A percentile compares a stretch with the other conserved stretches of the same genome.
phyloP scores from a whole-genome alignment of 441 rosid species.

The Populus hybrid region DNA sequence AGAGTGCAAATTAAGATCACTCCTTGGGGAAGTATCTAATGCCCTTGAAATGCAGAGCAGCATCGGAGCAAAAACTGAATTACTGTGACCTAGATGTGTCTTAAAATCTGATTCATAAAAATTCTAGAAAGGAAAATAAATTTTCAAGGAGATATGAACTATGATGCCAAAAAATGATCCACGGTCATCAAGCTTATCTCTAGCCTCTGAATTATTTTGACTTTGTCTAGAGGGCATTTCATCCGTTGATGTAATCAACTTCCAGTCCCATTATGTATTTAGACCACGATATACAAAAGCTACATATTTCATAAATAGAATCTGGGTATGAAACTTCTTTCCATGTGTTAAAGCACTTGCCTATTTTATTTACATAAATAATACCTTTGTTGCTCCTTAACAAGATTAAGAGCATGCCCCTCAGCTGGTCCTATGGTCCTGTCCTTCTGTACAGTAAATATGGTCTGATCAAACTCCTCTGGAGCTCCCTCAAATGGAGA shows the following conservation, averaged over 20 bases:
- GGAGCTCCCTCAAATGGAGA: constrained; percentile 84
- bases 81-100: background rate
- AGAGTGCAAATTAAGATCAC: too few relatives aligned
- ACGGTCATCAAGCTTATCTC: background rate
- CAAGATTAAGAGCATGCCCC: constrained; percentile 54
- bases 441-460: constrained; percentile 56
- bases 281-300: background rate
- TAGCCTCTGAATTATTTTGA: background rate
- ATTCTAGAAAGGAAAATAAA: background rate
- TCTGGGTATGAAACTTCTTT: background rate
- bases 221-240: background rate
- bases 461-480: constrained; percentile 90
- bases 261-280: background rate
- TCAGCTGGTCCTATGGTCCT: constrained; percentile 62
- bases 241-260: background rate
- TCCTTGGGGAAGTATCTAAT: background rate
- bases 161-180: background rate
- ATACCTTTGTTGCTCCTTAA: constrained; percentile 80
- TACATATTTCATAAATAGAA: too few relatives aligned
- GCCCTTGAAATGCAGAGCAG: background rate
- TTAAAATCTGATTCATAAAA: background rate
- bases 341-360: background rate
- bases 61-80: background rate
- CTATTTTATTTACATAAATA: background rate
- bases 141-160: background rate